A percentile compares a stretch with the other conserved stretches of the same genome.
Conservation (phyloP, 805 yeast genomes). For the Wickerhamiella slavikovae region DNA sequence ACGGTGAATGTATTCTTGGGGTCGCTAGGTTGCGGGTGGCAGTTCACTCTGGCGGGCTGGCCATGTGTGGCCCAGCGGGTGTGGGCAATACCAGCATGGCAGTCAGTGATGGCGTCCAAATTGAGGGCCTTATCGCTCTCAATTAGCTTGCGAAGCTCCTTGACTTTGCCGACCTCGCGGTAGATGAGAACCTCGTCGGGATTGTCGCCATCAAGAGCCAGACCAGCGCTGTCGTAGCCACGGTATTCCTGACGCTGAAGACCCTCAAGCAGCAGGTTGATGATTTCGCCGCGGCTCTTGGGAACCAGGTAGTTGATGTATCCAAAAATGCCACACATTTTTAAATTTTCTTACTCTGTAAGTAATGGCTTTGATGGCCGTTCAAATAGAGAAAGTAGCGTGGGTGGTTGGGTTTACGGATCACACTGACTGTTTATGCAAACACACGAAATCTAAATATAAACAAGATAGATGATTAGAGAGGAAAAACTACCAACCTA, state of each 20-base stretch:
- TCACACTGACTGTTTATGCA: no score
- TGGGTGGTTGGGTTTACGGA: no score
- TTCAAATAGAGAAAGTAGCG: no score
- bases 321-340: slow-evolving; percentile 82
- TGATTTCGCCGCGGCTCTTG: slow-evolving; percentile 77
- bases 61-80: slow-evolving; percentile 99
- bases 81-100: slow-evolving; percentile 94
- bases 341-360: not conserved
- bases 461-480: no score
- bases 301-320: slow-evolving; percentile 90
- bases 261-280: slow-evolving; percentile 64
- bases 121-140: slow-evolving; percentile 25
- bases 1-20: slow-evolving; percentile 63
- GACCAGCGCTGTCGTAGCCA: slow-evolving; percentile 95
- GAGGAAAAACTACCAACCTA: no score
- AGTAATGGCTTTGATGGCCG: no score
- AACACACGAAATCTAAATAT: no score
- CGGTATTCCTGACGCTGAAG: slow-evolving; percentile 76
- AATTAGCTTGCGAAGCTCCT: slow-evolving; percentile 47
- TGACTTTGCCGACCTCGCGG: slow-evolving; percentile 85
- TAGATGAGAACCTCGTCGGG: slow-evolving; percentile 49
- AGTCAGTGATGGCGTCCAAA: slow-evolving; percentile 37
- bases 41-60: slow-evolving; percentile 62
- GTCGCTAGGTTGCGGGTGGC: slow-evolving; percentile 94
- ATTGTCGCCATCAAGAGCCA: slow-evolving; percentile 82